Conservation (phyloP, 805 yeast species). For the Candida saitoana region DNA sequence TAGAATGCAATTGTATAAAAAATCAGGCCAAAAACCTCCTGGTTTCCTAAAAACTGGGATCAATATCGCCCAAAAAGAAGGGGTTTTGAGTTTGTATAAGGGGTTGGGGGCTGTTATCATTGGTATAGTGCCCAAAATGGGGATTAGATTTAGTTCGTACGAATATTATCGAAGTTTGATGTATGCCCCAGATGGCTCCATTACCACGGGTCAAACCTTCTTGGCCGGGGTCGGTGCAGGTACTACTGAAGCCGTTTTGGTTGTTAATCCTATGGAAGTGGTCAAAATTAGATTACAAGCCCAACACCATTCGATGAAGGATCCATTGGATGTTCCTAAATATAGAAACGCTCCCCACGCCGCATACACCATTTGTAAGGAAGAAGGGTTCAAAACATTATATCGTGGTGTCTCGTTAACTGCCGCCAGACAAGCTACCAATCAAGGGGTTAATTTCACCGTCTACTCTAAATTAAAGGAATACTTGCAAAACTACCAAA, state of each 20-base stretch:
- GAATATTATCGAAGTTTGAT: conserved; percentile 78
- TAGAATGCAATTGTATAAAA: conserved; percentile 87
- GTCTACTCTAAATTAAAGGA: conserved; percentile 85
- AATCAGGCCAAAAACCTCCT: conserved; percentile 70
- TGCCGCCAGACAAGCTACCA: conserved; percentile 96
- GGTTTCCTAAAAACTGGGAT: conserved; percentile 84
- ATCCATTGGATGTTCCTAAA: conserved; percentile 75
- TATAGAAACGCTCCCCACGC: conserved; percentile 94
- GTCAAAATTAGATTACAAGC: conserved; percentile 95
- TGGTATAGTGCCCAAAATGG: conserved; percentile 98
- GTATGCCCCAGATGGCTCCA: conserved; percentile 58
- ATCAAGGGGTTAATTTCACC: conserved; percentile 97
- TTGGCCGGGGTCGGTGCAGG: conserved; percentile 97
- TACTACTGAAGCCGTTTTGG: conserved; percentile 88
- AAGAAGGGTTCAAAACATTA: conserved; percentile 85
- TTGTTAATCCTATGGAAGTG: conserved; percentile 97
- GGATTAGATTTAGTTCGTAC: conserved; percentile 90
- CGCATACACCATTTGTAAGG: conserved; percentile 72
- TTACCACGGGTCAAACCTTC: conserved; percentile 73
- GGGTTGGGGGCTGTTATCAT: conserved; percentile 96
- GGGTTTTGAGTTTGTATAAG: conserved; percentile 82
- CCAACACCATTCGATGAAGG: conserved; percentile 85
- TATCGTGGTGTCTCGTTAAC: conserved; percentile 95
- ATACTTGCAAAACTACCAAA: conserved; percentile 58
- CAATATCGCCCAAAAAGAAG: conserved; percentile 72